Conservation (phyloP, 1,284 basidiomycete species). For the Ceratobasidium sp. region DNA sequence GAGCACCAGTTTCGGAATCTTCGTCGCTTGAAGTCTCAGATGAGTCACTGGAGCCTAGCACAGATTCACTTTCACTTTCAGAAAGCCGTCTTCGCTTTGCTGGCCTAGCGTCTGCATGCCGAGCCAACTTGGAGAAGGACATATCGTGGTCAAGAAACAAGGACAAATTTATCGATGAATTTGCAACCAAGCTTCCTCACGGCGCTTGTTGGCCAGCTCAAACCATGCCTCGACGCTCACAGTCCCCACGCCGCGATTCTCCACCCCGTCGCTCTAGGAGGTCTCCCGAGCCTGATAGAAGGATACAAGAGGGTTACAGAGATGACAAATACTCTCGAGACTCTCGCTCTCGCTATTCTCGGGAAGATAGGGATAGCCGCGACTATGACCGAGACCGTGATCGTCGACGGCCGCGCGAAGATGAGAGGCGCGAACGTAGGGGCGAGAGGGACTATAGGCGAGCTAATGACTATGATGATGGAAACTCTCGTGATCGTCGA, state of each 20-base stretch:
- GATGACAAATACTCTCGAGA: conserved; percentile 29
- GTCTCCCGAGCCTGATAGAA: conserved; percentile 27
- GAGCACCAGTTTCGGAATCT: conserved; percentile 1
- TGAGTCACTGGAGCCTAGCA: background rate
- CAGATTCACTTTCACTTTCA: background rate
- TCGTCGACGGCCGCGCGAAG: conserved; percentile 49
- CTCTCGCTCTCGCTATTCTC: background rate
- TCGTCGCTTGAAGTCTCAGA: conserved; percentile 3
- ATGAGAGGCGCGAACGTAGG: conserved; percentile 61
- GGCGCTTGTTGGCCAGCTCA: conserved; percentile 15
- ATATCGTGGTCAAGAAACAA: conserved; percentile 29
- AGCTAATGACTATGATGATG: conserved; percentile 11
- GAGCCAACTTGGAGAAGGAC: background rate
- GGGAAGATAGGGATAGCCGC: background rate
- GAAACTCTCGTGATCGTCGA: conserved; percentile 28
- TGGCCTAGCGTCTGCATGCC: background rate
- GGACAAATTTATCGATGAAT: conserved; percentile 40
- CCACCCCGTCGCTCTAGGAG: conserved; percentile 32
- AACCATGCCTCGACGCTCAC: conserved; percentile 36
- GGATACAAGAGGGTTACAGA: background rate
- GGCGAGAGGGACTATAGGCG: conserved; percentile 58
- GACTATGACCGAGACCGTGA: conserved; percentile 6
- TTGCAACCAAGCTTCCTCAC: conserved; percentile 14
- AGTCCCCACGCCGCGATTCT: conserved; percentile 37
- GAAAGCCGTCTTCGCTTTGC: conserved; percentile 36